phyloP scores from a whole-genome alignment of 257 asterid genomes.

The Vinca minor region DNA sequence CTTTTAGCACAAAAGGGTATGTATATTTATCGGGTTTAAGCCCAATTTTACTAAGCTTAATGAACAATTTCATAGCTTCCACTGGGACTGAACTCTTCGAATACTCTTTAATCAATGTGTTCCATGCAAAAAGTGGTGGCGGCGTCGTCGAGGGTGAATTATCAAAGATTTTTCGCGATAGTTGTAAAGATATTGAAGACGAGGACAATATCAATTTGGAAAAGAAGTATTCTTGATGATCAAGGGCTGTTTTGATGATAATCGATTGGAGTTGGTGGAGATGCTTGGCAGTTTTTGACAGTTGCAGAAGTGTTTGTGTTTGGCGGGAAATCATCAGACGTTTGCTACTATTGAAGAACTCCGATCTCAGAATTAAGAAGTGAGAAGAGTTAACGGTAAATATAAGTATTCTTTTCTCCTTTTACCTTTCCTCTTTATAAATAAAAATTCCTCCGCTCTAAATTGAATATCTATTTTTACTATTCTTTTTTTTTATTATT shows the following conservation, averaged over 20 bases:
- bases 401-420: too few species aligned
- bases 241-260: slow-evolving; percentile 46
- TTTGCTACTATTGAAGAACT: not conserved
- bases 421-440: too few species aligned
- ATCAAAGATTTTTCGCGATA: slow-evolving; percentile 34
- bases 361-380: not conserved
- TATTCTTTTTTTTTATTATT: too few species aligned
- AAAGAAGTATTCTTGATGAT: slow-evolving; percentile 35
- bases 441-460: too few species aligned
- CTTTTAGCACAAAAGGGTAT: slow-evolving; percentile 51
- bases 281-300: slow-evolving; percentile 25
- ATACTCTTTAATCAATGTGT: slow-evolving; percentile 47
- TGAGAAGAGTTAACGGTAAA: not conserved
- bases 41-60: slow-evolving; percentile 21
- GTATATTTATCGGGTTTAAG: slow-evolving; percentile 43
- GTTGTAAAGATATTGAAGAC: slow-evolving; percentile 35
- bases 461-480: too few species aligned
- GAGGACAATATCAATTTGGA: slow-evolving; percentile 42
- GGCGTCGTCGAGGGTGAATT: slow-evolving; percentile 37
- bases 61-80: slow-evolving; percentile 37
- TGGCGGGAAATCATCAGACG: slow-evolving; percentile 45
- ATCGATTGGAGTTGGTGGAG: slow-evolving; percentile 44
- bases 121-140: slow-evolving; percentile 57
- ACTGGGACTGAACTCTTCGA: slow-evolving; percentile 36
- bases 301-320: slow-evolving; percentile 30